phyloP scores from a whole-genome alignment of 805 yeast species.

The Schwanniomyces polymorphus region DNA sequence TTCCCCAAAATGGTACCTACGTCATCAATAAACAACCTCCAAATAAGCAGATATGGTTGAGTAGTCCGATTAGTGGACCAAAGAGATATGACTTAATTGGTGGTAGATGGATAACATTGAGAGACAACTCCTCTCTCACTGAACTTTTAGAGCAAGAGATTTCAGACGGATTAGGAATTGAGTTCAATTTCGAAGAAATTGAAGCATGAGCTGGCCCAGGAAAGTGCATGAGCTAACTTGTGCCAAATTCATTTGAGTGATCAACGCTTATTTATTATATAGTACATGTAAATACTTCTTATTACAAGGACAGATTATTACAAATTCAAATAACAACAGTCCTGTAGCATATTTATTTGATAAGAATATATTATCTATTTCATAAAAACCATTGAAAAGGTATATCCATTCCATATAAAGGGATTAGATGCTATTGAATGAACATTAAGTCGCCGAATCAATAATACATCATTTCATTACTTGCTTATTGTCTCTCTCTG shows the following conservation, averaged over 20 bases:
- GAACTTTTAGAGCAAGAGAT: constrained; percentile 34
- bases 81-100: constrained; percentile 67
- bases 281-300: not conserved
- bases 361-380: too few species aligned
- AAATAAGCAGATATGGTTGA: constrained; percentile 93
- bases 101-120: constrained; percentile 75
- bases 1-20: constrained; percentile 78
- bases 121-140: constrained; percentile 53
- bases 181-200: constrained; percentile 18
- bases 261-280: not conserved
- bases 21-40: constrained; percentile 98
- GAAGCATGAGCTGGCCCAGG: constrained; percentile 1
- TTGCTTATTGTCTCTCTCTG: too few species aligned
- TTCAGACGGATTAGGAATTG: constrained; percentile 22
- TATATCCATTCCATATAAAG: too few species aligned
- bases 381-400: too few species aligned
- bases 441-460: too few species aligned
- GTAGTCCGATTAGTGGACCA: constrained; percentile 93
- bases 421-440: too few species aligned
- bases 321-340: too few species aligned
- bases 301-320: too few species aligned
- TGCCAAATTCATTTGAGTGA: too few species aligned
- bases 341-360: not conserved
- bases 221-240: too few species aligned
- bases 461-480: too few species aligned